Conservation (phyloP, 2,329 filamentous ascomycete genomes). For the Xylaria sp. region DNA sequence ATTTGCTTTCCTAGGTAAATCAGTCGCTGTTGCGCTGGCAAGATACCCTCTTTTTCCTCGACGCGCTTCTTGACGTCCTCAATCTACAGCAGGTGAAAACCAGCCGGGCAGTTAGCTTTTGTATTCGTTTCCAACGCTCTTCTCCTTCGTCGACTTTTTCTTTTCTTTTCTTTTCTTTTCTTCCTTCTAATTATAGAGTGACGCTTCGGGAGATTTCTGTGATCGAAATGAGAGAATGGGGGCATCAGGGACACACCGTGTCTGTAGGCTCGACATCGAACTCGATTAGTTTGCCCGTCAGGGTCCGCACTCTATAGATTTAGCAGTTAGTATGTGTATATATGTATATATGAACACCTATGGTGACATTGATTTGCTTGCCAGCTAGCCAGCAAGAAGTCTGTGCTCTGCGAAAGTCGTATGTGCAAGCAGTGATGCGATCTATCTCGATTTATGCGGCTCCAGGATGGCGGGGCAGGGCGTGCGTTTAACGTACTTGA, state of each 20-base stretch:
- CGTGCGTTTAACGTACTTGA: constrained; percentile 43
- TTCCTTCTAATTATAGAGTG: background rate
- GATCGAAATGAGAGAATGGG: constrained; percentile 7
- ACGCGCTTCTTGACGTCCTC: constrained; percentile 98
- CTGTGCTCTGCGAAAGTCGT: background rate
- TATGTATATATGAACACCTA: background rate
- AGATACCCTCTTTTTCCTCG: constrained; percentile 98
- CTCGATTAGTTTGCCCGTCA: constrained; percentile 99
- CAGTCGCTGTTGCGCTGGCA: constrained; percentile 93
- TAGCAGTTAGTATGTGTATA: constrained; percentile 27
- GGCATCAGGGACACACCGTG: constrained; percentile 69
- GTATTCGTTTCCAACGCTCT: background rate
- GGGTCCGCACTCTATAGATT: constrained; percentile 84
- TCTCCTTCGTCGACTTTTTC: too few relatives aligned
- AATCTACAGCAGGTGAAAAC: constrained; percentile 65
- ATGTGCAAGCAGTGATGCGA: background rate
- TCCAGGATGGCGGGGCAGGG: constrained; percentile 28
- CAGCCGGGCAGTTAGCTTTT: constrained; percentile 5
- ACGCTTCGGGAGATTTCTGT: background rate
- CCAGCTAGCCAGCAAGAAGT: background rate
- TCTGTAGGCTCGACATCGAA: constrained; percentile 95
- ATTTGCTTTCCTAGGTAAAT: constrained; percentile 99
- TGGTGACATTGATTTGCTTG: background rate
- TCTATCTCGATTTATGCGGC: background rate
- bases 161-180: too few relatives aligned